phyloP scores from a whole-genome alignment of 352 stramenopile genomes.

The Phytopythium cucurbitacearum region DNA sequence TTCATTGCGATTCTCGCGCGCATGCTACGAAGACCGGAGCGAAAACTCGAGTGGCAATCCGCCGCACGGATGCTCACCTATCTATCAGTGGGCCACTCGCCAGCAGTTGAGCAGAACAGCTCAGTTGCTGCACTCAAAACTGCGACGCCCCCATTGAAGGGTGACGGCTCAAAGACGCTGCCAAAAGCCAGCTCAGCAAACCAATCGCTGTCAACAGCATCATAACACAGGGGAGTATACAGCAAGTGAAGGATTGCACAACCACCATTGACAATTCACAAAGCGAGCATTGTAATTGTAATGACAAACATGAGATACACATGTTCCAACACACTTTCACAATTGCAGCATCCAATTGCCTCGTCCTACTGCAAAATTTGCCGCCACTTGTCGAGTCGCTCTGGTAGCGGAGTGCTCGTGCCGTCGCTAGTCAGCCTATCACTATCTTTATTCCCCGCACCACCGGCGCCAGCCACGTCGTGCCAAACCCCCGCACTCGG shows the following conservation, averaged over 20 bases:
- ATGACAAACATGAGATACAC: too few species aligned
- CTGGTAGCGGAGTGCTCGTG: neutral
- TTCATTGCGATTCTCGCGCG: constrained; percentile 31
- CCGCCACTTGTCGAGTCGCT: constrained; percentile 13
- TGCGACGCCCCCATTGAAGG: too few species aligned
- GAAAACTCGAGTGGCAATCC: constrained; percentile 33
- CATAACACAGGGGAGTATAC: too few species aligned
- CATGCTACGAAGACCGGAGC: constrained; percentile 27
- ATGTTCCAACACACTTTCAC: too few species aligned
- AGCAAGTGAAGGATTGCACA: too few species aligned
- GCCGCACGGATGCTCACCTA: constrained; percentile 30
- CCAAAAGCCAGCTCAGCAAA: too few species aligned
- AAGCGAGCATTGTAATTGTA: too few species aligned
- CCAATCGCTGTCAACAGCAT: too few species aligned
- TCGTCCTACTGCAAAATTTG: constrained; percentile 10
- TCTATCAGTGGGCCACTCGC: neutral
- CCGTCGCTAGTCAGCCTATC: constrained; percentile 2
- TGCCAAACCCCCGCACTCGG: constrained; percentile 25
- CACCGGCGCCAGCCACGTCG: neutral
- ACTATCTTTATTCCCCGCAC: neutral
- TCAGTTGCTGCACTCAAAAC: too few species aligned
- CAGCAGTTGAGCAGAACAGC: neutral
- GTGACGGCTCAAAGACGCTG: too few species aligned
- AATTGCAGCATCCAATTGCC: too few species aligned
- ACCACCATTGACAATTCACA: too few species aligned